phyloP scores from a whole-genome alignment of 148 eudicot genomes.

The Spergularia bocconei region DNA sequence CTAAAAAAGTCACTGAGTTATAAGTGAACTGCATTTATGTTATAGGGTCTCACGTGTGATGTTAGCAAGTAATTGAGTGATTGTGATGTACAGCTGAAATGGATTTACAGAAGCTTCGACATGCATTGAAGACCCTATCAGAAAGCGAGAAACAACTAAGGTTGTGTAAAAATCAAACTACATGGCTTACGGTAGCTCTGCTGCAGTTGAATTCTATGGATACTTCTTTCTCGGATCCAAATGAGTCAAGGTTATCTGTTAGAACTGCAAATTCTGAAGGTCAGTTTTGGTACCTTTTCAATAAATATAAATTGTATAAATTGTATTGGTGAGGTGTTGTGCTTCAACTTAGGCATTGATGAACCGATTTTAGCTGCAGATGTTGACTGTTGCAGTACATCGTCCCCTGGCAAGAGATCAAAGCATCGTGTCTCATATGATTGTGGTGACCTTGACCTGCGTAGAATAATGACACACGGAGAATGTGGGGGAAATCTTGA shows the following conservation, averaged over 20 bases:
- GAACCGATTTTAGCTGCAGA: constrained; percentile 42
- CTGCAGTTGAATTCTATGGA: constrained; percentile 72
- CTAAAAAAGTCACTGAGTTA: neutral
- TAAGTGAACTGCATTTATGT: neutral
- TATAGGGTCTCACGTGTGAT: neutral
- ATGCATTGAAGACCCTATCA: constrained; percentile 75
- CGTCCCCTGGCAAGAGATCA: constrained; percentile 68
- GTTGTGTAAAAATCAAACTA: constrained; percentile 73
- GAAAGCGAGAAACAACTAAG: constrained; percentile 91
- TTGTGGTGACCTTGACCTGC: constrained; percentile 35
- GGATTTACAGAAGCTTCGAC: constrained; percentile 73
- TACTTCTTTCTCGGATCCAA: constrained; percentile 45
- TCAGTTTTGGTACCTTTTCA: constrained; percentile 23
- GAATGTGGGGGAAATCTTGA: constrained; percentile 52
- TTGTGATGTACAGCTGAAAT: constrained; percentile 58
- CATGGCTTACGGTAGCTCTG: constrained; percentile 93
- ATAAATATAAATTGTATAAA: neutral
- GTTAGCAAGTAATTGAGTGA: constrained; percentile 2
- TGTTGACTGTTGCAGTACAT: constrained; percentile 72
- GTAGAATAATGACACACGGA: constrained; percentile 40
- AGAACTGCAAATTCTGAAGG: constrained; percentile 63
- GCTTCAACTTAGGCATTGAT: neutral
- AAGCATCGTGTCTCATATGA: constrained; percentile 58
- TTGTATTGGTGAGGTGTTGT: neutral
- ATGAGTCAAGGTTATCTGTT: constrained; percentile 51